phyloP scores from a whole-genome alignment of 495 filamentous ascomycete genomes.

The Rostrohypoxylon terebratum region DNA sequence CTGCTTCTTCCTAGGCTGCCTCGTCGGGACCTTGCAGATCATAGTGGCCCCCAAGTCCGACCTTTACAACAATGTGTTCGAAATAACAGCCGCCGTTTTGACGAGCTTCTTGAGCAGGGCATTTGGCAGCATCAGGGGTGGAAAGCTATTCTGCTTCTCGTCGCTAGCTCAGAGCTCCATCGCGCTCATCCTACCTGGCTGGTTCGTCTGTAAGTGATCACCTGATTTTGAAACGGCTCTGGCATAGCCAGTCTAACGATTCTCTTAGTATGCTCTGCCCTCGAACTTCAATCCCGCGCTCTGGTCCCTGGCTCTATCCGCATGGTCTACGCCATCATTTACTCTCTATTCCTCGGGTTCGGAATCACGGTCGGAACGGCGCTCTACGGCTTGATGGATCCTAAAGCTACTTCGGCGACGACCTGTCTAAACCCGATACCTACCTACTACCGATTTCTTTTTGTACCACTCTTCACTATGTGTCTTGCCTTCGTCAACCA shows the following conservation, averaged over 20 bases:
- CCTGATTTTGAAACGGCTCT: neutral
- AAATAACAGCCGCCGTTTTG: slow-evolving; percentile 85
- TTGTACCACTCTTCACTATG: slow-evolving; percentile 83
- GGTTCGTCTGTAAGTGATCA: slow-evolving; percentile 69
- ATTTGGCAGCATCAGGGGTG: slow-evolving; percentile 82
- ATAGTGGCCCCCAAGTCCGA: slow-evolving; percentile 82
- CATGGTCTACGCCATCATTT: slow-evolving; percentile 96
- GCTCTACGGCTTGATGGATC: slow-evolving; percentile 85
- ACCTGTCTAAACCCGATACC: slow-evolving; percentile 74
- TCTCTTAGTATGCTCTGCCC: slow-evolving; percentile 68
- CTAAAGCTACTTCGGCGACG: slow-evolving; percentile 77
- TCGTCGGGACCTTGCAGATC: slow-evolving; percentile 85
- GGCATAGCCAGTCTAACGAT: slow-evolving; percentile 22
- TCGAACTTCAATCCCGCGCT: slow-evolving; percentile 88
- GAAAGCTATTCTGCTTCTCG: slow-evolving; percentile 88
- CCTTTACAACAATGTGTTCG: slow-evolving; percentile 88
- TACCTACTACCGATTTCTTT: slow-evolving; percentile 74
- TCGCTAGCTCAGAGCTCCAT: slow-evolving; percentile 91
- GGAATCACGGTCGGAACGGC: slow-evolving; percentile 95
- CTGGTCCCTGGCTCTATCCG: slow-evolving; percentile 92
- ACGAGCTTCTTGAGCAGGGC: slow-evolving; percentile 91
- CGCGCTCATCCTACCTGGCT: slow-evolving; percentile 91
- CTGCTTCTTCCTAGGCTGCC: slow-evolving; percentile 83
- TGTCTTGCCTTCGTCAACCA: slow-evolving; percentile 89
- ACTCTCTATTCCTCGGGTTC: slow-evolving; percentile 95